These are phyloP conservation scores for Betula pendula DNA, from an alignment of 306 rosid species.

Conservation along the genomic window DNA sequence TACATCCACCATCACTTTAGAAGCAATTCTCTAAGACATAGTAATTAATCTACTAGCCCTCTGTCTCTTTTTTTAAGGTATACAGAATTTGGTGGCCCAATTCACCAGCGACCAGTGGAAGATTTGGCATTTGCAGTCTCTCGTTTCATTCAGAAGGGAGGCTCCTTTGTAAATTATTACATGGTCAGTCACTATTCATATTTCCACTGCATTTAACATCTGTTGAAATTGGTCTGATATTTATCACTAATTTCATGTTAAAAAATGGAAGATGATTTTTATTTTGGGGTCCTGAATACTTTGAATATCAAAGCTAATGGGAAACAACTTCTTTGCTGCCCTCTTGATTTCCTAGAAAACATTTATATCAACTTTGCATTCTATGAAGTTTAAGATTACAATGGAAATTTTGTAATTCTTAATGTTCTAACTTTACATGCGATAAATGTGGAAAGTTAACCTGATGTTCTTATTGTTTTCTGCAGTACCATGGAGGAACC, in stretches of 20 bases:
- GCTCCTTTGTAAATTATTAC: slow-evolving; percentile 80
- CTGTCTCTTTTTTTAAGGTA: slow-evolving; percentile 44
- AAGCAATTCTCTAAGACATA: slow-evolving; percentile 1
- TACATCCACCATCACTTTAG: slow-evolving; percentile 7
- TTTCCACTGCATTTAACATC: background rate
- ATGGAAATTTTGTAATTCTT: background rate
- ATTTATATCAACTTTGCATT: background rate
- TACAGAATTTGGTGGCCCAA: slow-evolving; percentile 84
- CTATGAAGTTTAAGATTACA: background rate
- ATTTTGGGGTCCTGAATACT: background rate
- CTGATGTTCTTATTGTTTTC: background rate
- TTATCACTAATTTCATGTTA: background rate
- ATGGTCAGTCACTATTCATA: slow-evolving; percentile 53
- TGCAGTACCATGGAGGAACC: slow-evolving; percentile 56
- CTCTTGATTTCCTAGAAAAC: background rate
- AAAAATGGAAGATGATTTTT: background rate
- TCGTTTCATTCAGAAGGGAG: slow-evolving; percentile 86
- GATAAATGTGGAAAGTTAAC: background rate
- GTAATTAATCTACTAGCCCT: slow-evolving; percentile 15
- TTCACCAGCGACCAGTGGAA: slow-evolving; percentile 76
- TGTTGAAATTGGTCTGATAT: background rate
- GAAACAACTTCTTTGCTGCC: background rate
- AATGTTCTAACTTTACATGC: background rate
- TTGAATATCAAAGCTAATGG: background rate
- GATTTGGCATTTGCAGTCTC: slow-evolving; percentile 94